Percentiles rank a stretch among this genome's conserved stretches.
These are phyloP conservation scores for Viola odorata DNA, from an alignment of 345 rosid species.

Conservation along the genomic window DNA sequence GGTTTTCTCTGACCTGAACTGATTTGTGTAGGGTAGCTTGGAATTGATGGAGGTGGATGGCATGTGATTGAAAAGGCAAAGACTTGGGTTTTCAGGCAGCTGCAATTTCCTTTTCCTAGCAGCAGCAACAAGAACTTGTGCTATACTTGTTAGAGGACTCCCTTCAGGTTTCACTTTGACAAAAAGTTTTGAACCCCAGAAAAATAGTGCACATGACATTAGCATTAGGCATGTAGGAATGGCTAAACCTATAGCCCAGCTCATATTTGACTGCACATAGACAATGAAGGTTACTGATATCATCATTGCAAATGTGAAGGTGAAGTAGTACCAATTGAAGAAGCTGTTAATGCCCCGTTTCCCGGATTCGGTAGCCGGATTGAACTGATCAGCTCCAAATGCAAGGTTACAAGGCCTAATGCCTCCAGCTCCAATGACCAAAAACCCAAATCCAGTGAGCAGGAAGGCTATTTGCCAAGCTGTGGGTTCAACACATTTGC, in stretches of 20 bases:
- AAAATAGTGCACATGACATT: conserved; percentile 32
- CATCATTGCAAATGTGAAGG: conserved; percentile 42
- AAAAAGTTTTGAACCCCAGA: conserved; percentile 36
- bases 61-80: conserved; percentile 25
- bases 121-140: conserved; percentile 48
- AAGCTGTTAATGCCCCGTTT: conserved; percentile 40
- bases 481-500: neutral
- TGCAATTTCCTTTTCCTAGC: conserved; percentile 45
- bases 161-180: conserved; percentile 39
- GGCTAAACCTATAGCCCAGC: conserved; percentile 54
- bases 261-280: conserved; percentile 45
- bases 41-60: conserved; percentile 27
- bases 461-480: neutral
- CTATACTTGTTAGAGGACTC: conserved; percentile 25
- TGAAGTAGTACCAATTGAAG: conserved; percentile 56
- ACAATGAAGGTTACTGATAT: conserved; percentile 40
- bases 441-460: neutral
- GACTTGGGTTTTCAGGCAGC: conserved; percentile 40
- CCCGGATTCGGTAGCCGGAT: conserved; percentile 41
- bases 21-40: conserved; percentile 36
- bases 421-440: conserved; percentile 38
- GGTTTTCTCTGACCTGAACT: too few relatives aligned
- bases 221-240: conserved; percentile 47
- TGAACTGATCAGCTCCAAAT: conserved; percentile 56
- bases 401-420: conserved; percentile 51